Conservation (phyloP, 176 grass and related monocot genomes). For the Pontederia paniculata region DNA sequence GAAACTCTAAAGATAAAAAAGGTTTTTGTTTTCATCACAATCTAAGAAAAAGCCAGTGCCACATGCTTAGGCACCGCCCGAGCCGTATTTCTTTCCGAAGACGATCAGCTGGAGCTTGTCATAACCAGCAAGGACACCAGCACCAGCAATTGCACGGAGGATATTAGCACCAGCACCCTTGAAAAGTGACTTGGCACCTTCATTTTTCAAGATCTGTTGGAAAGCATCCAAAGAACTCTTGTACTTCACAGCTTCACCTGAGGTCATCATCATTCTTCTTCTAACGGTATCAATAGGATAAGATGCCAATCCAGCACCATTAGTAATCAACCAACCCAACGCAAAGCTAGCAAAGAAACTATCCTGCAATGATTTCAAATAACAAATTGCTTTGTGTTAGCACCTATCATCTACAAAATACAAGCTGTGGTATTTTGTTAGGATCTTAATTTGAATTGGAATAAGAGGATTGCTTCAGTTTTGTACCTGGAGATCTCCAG, state of each 20-base stretch:
- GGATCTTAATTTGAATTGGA: background rate
- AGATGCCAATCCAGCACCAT: too few species aligned
- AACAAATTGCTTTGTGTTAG: background rate
- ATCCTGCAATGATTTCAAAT: slow-evolving; percentile 36
- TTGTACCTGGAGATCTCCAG: slow-evolving; percentile 58
- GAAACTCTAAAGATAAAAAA: too few species aligned
- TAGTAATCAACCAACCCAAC: slow-evolving; percentile 79
- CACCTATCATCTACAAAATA: background rate
- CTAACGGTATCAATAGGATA: too few species aligned
- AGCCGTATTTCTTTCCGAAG: too few species aligned
- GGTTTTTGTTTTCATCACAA: slow-evolving; percentile 44
- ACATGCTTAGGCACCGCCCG: slow-evolving; percentile 49
- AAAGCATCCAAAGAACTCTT: slow-evolving; percentile 82
- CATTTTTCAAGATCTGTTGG: too few species aligned
- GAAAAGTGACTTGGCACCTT: slow-evolving; percentile 70
- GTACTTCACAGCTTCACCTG: slow-evolving; percentile 90
- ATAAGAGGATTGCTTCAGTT: background rate
- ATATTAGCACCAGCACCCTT: slow-evolving; percentile 98
- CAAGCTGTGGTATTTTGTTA: background rate
- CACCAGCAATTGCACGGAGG: slow-evolving; percentile 84
- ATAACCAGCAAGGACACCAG: slow-evolving; percentile 82
- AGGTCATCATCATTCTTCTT: slow-evolving; percentile 99
- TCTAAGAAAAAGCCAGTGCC: background rate
- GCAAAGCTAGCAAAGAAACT: slow-evolving; percentile 89
- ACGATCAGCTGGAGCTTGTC: slow-evolving; percentile 91